Base-by-base conservation (phyloP, 768 basidiomycete genomes). In the Lactarius hatsudake region DNA sequence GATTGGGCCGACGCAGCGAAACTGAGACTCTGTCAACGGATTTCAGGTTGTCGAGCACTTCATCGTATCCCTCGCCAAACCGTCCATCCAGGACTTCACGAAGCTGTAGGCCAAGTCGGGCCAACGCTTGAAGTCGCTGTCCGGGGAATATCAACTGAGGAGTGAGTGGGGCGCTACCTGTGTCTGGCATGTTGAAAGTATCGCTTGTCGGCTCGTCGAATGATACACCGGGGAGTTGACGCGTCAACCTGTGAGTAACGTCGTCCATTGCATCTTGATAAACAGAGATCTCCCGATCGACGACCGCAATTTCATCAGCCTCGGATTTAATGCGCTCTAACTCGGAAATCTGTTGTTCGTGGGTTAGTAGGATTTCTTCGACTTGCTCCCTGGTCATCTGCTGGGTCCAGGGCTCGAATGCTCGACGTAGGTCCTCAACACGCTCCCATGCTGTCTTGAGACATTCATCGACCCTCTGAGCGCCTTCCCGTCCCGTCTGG, bases 141-240 rank as follows among this genome's bases (percentile, higher is more conserved):
- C 43, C 43, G 0, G 43, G 43, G 43, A 45, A 5, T 38, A 38
- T 38, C 13, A 38, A 38, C 2, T 38, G 38, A 1, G 38, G 38
- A 5, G 13, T 38, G 43, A 45, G 0, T 4, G 20, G 0, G 20
- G 43, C 20, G 9, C 43, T 9, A 43, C 7, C 43, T 43, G 43
- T 20, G 20, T 1, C 8, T 20, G 3, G 6, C 20, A 6, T n/a
- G 1, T 8, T 45, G 43, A 45, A 45, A n/a, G 2, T 9, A 20
- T 45, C 43, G 43, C 20, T 20, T n/a, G n/a, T 45, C 20, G 8
- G 20, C 18, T 45, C 43, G 3, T n/a, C 43, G 3, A 45, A 45
- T 45, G 43, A 43, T 20, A 8, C 59, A 28, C 43, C 43, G 13
- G 65, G 65, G 13, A 66, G 65, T 10, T 36, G 65, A 30, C 34